Evolutionary conservation across 2,329 filamentous ascomycete species (phyloP).

Genomic region (Aspergillus sp.): DNA sequence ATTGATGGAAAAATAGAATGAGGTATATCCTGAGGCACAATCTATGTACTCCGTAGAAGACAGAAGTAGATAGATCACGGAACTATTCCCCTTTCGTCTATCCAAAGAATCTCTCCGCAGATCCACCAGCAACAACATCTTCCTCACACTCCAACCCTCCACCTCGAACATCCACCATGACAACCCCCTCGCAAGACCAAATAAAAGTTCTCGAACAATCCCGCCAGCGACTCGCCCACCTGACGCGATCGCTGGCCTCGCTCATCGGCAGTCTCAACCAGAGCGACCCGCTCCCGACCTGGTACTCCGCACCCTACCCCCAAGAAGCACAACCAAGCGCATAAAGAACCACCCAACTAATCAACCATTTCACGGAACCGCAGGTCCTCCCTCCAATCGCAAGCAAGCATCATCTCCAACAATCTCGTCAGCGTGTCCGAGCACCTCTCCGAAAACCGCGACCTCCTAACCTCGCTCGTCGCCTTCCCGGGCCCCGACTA

Average conservation of each 20-base stretch:
- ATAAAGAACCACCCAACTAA: not conserved
- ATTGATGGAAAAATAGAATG: too few species aligned
- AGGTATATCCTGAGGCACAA: too few species aligned
- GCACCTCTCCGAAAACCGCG: constrained; percentile 62
- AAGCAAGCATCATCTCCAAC: constrained; percentile 66
- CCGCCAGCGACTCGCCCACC: constrained; percentile 64
- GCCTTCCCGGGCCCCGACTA: constrained; percentile 75
- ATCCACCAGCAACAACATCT: not conserved
- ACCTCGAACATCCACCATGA: constrained; percentile 25
- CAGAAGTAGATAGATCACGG: too few species aligned
- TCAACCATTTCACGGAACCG: not conserved
- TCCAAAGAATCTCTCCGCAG: too few species aligned
- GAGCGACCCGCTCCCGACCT: constrained; percentile 64
- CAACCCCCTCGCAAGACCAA: constrained; percentile 39
- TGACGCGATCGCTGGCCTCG: constrained; percentile 66
- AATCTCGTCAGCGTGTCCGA: constrained; percentile 67
- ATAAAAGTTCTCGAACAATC: constrained; percentile 68
- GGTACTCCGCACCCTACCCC: constrained; percentile 46
- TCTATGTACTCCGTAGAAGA: too few species aligned
- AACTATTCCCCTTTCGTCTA: too few species aligned
- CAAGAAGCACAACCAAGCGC: not conserved
- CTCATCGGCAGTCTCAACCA: constrained; percentile 60
- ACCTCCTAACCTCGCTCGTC: constrained; percentile 67
- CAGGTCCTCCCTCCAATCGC: constrained; percentile 70
- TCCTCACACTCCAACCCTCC: not conserved